Percentiles rank a stretch among this genome's conserved stretches.
Conservation (phyloP, 2,329 filamentous ascomycete species). For the Colletotrichum lindemuthianum region DNA sequence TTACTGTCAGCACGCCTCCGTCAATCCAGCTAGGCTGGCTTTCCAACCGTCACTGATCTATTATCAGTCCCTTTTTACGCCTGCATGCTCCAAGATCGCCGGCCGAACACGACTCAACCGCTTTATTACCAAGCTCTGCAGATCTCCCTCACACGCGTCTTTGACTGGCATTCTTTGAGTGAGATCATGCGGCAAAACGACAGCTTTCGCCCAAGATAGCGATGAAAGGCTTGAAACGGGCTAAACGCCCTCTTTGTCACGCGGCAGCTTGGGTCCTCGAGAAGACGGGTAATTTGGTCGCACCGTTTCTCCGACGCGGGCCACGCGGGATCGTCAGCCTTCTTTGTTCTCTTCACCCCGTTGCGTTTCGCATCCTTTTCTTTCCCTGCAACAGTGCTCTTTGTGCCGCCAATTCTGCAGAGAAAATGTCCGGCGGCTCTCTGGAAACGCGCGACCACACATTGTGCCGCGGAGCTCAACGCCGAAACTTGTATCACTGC, state of each 20-base stretch:
- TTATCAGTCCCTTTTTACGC: neutral
- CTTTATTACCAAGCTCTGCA: neutral
- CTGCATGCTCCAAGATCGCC: constrained; percentile 10
- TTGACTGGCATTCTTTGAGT: neutral
- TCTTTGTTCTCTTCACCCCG: neutral
- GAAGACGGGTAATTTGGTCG: constrained; percentile 7
- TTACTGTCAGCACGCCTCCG: too few relatives aligned
- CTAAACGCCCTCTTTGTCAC: constrained; percentile 29
- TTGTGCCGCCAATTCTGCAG: constrained; percentile 13
- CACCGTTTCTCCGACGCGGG: constrained; percentile 9
- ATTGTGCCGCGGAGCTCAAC: constrained; percentile 2
- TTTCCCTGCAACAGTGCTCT: constrained; percentile 4
- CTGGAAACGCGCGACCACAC: neutral
- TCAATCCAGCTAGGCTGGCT: neutral
- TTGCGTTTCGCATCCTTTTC: constrained; percentile 1
- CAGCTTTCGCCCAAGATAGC: constrained; percentile 2
- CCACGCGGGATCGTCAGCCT: constrained; percentile 7
- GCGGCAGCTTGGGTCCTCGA: constrained; percentile 6
- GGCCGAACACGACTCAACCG: neutral
- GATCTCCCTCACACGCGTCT: neutral
- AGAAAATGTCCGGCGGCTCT: constrained; percentile 1
- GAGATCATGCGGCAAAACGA: constrained; percentile 10
- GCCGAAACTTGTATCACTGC: neutral
- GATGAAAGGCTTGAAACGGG: constrained; percentile 28
- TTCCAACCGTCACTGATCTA: constrained; percentile 10